Base-by-base conservation (phyloP, 1,139 yeast genomes). In the Starmera stellimalicola region DNA sequence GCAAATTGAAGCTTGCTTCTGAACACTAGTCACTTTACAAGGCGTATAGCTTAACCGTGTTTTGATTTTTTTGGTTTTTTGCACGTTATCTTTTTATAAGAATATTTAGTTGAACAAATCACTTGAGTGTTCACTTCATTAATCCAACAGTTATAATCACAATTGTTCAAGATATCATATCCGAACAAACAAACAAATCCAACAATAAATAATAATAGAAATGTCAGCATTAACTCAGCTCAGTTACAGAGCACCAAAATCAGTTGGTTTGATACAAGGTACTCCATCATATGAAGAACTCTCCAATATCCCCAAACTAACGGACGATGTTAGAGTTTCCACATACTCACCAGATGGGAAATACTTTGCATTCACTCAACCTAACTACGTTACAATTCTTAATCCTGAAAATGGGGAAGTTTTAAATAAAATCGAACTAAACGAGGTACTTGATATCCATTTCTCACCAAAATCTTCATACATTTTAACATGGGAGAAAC, bases 401-500 rank as follows among this genome's bases (percentile, higher is more conserved):
- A 44, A 47, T 25, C 52, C 57, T 16, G 50, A 48, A 22, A 40
- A 42, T 33, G 55, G 52, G 2, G 35, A 47, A 11, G 33, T 44
- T 5, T 37, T 50, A 16, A 40, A 36, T 31, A 47, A 43, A 31
- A 38, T 51, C 23, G 47, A 43, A 26, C 23, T 48, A 25, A 43
- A 44, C 26, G 55, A 50, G 29, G 49, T 82, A 16, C 77, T 79
- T 49, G 97, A 91, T 52, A 60, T 91, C 49, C 77, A 75, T 45
- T 85, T 91, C 54, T 84, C 95, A 10, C 95, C 96, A 9, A 67
- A 75, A 36, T 97, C 96, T n/a, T 73, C 77, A 30, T 88, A 67
- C 53, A 60, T 91, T 43, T 74, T 87, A 47, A 74, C 94, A 32
- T 93, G 97, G 96, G 87, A 88, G 48, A 83, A 88, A 51, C 95